These are phyloP conservation scores for Pseudoscleropodium purum DNA, from an alignment of 225 moss, liverwort and hornwort genomes.

Conservation along the genomic window DNA sequence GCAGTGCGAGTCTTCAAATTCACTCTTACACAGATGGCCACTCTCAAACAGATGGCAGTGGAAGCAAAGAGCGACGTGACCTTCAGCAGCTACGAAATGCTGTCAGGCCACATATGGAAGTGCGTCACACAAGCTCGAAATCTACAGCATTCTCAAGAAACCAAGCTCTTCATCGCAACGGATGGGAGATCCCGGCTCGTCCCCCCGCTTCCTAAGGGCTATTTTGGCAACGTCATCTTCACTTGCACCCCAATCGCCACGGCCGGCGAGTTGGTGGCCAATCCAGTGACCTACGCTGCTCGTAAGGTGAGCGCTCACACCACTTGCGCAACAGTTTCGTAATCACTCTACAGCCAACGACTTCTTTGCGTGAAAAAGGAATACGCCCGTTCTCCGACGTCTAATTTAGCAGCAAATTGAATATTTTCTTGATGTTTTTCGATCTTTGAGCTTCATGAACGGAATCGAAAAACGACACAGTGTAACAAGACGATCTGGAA, in stretches of 20 bases:
- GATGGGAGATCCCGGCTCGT: conserved; percentile 64
- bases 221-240: conserved; percentile 97
- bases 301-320: conserved; percentile 17
- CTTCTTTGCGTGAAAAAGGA: too few species aligned
- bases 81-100: conserved; percentile 93
- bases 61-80: conserved; percentile 30
- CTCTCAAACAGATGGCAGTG: conserved; percentile 52
- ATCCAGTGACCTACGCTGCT: conserved; percentile 57
- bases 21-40: conserved; percentile 30
- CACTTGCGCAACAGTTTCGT: not conserved
- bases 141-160: conserved; percentile 37
- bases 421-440: not conserved
- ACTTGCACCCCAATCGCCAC: conserved; percentile 71
- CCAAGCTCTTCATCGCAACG: conserved; percentile 85
- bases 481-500: not conserved
- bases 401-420: not conserved
- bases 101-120: conserved; percentile 92
- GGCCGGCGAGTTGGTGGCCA: conserved; percentile 53
- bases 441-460: not conserved
- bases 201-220: conserved; percentile 77
- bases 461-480: not conserved
- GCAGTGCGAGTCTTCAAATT: conserved; percentile 66
- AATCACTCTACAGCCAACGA: not conserved
- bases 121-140: conserved; percentile 56
- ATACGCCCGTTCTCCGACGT: too few species aligned